Evolutionary conservation across 495 filamentous ascomycete species (phyloP).

Genomic region (Copromyces sp.): DNA sequence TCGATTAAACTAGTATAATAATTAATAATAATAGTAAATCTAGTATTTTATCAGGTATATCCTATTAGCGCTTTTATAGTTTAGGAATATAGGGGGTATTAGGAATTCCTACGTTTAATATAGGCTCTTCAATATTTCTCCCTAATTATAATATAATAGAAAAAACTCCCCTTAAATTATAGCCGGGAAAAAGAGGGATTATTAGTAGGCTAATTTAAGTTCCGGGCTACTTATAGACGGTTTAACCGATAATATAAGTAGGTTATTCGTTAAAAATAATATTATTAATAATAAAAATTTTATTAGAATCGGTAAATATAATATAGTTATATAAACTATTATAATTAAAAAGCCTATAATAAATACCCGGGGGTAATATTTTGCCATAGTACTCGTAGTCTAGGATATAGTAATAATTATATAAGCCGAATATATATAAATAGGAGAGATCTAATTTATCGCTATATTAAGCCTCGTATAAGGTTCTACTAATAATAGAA

Average conservation of each 20-base stretch:
- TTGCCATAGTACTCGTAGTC: not conserved
- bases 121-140: not conserved
- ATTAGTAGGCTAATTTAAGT: not conserved
- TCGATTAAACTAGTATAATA: too few species aligned
- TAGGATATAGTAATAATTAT: not conserved
- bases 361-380: too few species aligned
- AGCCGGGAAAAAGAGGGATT: not conserved
- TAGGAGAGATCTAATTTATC: too few species aligned
- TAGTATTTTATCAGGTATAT: too few species aligned
- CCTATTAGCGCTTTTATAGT: not conserved
- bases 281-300: too few species aligned
- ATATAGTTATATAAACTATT: not conserved
- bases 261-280: not conserved
- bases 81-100: not conserved
- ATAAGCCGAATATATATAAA: not conserved
- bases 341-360: not conserved
- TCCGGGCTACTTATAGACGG: not conserved
- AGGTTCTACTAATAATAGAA: too few species aligned
- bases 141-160: not conserved
- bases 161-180: not conserved
- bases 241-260: not conserved
- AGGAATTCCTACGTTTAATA: not conserved
- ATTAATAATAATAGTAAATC: too few species aligned
- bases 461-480: too few species aligned
- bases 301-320: not conserved